Percentiles rank a stretch among this genome's conserved stretches.
These are phyloP conservation scores for Bryum argenteum DNA, from an alignment of 225 moss, liverwort and hornwort species.

Conservation along the genomic window DNA sequence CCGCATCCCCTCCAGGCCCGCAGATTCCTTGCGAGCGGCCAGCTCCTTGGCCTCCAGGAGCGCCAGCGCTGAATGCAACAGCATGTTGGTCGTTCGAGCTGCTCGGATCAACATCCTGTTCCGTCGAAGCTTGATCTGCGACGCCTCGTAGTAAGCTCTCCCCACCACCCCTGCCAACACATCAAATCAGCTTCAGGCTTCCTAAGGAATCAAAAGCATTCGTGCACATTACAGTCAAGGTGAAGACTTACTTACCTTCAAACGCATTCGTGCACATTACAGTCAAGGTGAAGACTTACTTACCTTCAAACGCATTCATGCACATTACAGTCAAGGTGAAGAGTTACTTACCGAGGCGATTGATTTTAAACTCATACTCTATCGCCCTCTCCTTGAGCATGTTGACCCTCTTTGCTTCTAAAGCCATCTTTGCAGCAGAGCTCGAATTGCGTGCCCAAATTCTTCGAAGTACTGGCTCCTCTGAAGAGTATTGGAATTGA, in stretches of 20 bases:
- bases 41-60: constrained; percentile 66
- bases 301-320: too few species aligned
- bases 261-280: too few species aligned
- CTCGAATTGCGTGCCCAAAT: neutral
- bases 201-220: too few species aligned
- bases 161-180: constrained; percentile 60
- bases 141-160: constrained; percentile 78
- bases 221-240: too few species aligned
- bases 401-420: constrained; percentile 33
- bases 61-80: constrained; percentile 69
- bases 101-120: constrained; percentile 75
- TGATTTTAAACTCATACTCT: constrained; percentile 54
- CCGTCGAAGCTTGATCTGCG: constrained; percentile 70
- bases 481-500: too few species aligned
- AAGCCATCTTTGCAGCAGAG: constrained; percentile 30
- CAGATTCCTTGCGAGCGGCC: constrained; percentile 54
- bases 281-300: constrained; percentile 3
- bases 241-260: constrained; percentile 29
- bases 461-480: neutral
- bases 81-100: constrained; percentile 72
- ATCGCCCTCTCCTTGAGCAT: constrained; percentile 47
- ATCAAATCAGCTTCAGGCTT: neutral
- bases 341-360: constrained; percentile 42
- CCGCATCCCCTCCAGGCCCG: constrained; percentile 51
- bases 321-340: too few species aligned